phyloP scores from a whole-genome alignment of 2,329 filamentous ascomycete species.

The Oidium heveae region DNA sequence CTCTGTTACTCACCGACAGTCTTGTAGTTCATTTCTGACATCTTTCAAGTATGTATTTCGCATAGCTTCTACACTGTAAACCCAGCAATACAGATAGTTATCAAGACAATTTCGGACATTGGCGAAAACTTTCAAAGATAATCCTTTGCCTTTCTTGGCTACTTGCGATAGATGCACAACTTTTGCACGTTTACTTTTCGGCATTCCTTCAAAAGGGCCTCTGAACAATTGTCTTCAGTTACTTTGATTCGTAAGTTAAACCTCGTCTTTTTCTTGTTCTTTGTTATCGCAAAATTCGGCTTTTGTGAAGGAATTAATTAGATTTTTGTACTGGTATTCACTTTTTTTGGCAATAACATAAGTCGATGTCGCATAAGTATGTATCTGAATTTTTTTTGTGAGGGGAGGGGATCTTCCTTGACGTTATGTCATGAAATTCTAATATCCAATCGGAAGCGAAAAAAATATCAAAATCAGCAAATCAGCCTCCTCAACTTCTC shows the following conservation, averaged over 20 bases:
- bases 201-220: conserved; percentile 31
- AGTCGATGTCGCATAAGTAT: too few species aligned
- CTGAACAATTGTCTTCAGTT: conserved; percentile 1
- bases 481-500: too few species aligned
- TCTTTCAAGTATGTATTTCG: conserved; percentile 90
- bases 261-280: too few species aligned
- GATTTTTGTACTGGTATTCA: too few species aligned
- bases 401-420: too few species aligned
- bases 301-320: too few species aligned
- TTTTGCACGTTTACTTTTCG: conserved; percentile 83
- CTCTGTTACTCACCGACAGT: conserved; percentile 41
- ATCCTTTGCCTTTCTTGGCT: conserved; percentile 76
- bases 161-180: conserved; percentile 79
- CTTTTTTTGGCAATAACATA: too few species aligned
- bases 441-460: too few species aligned
- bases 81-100: conserved; percentile 73
- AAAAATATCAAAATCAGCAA: too few species aligned
- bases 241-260: neutral
- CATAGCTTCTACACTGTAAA: conserved; percentile 91
- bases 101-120: conserved; percentile 69
- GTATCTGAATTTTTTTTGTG: too few species aligned
- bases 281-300: too few species aligned
- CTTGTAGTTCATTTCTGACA: conserved; percentile 59
- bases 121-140: conserved; percentile 64
- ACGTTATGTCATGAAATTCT: too few species aligned